phyloP scores from a whole-genome alignment of 2,329 filamentous ascomycete genomes.

The Magnaporthiopsis incrustans region DNA sequence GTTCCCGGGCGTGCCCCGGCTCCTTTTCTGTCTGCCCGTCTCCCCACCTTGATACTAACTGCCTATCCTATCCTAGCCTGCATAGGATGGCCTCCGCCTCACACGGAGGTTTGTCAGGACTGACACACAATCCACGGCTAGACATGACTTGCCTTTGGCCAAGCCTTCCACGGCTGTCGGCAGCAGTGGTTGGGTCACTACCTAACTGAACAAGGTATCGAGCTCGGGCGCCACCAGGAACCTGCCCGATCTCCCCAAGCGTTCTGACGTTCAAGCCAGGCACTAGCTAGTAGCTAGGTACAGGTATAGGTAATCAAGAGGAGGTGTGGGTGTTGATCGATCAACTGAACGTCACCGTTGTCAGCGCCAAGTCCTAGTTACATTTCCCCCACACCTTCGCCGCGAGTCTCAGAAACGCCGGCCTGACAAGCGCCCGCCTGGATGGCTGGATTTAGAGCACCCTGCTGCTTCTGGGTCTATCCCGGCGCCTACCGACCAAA shows the following conservation, averaged over 20 bases:
- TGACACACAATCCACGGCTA: not conserved
- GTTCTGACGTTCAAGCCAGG: not conserved
- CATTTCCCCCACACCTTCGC: not conserved
- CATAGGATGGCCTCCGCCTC: not conserved
- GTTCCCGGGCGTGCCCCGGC: too few species aligned
- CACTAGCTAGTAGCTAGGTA: too few species aligned
- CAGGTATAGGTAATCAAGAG: not conserved
- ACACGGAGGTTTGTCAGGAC: not conserved
- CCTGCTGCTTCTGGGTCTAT: not conserved
- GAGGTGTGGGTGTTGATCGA: not conserved
- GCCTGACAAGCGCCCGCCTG: not conserved
- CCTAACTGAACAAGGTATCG: not conserved
- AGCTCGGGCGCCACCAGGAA: not conserved
- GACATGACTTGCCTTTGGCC: too few species aligned
- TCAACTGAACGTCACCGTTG: not conserved
- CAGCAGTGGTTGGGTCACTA: not conserved
- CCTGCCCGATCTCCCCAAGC: too few species aligned
- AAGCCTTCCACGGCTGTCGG: too few species aligned
- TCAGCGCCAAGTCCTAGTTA: not conserved
- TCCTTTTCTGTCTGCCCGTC: not conserved
- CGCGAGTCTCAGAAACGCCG: not conserved
- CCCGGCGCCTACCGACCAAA: not conserved
- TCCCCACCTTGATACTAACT: not conserved
- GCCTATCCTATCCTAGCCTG: not conserved
- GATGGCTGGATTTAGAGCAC: not conserved